A percentile compares a stretch with the other conserved stretches of the same genome.
Conservation (phyloP, 495 filamentous ascomycete genomes). For the Aspergillus wentii region DNA sequence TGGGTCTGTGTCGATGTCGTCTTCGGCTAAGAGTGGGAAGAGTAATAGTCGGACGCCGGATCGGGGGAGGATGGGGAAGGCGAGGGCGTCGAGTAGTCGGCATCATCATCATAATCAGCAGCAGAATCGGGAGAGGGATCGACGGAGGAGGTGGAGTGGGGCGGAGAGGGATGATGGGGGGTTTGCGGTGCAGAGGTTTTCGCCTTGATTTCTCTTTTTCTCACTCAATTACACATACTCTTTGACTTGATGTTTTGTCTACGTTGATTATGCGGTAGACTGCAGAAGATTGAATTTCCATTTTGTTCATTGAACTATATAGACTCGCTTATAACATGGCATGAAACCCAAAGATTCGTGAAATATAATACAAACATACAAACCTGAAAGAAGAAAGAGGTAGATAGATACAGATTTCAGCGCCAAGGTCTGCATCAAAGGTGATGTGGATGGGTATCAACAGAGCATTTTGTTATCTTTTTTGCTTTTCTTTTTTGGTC, state of each 20-base stretch:
- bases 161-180: slow-evolving; percentile 9
- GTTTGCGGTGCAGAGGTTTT: slow-evolving; percentile 3
- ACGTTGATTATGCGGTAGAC: not conserved
- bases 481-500: too few relatives aligned
- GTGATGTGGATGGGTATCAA: too few relatives aligned
- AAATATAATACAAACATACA: too few relatives aligned
- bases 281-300: not conserved
- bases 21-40: slow-evolving; percentile 6
- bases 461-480: too few relatives aligned
- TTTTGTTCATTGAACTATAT: too few relatives aligned
- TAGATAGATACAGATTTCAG: too few relatives aligned
- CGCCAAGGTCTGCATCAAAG: too few relatives aligned
- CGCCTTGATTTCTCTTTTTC: not conserved
- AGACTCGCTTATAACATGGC: too few relatives aligned
- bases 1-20: slow-evolving; percentile 6
- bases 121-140: slow-evolving; percentile 12
- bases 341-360: too few relatives aligned
- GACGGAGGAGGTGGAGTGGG: slow-evolving; percentile 16
- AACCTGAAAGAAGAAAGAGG: too few relatives aligned
- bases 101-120: too few relatives aligned
- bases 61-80: slow-evolving; percentile 6
- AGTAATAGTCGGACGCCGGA: slow-evolving; percentile 9
- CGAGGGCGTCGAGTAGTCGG: slow-evolving; percentile 7
- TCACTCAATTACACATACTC: too few relatives aligned
- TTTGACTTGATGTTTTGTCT: not conserved